These are phyloP conservation scores for Capsella bursapastoris DNA, from an alignment of 345 rosid genomes.

Conservation along the genomic window DNA sequence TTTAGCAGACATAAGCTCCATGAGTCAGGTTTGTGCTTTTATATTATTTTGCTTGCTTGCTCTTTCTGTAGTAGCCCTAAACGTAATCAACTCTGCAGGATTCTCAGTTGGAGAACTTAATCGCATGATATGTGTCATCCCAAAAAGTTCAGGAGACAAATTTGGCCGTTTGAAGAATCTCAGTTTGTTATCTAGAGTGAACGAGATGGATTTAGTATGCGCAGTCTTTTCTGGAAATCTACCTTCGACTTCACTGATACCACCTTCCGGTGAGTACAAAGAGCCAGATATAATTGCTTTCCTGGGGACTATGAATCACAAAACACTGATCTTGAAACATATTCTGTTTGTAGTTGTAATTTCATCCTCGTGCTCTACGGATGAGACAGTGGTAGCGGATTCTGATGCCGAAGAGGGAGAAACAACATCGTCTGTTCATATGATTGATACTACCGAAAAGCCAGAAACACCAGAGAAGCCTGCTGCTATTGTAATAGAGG, in stretches of 20 bases:
- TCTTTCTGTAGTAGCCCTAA: conserved; percentile 21
- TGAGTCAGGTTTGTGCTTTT: conserved; percentile 63
- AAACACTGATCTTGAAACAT: conserved; percentile 25
- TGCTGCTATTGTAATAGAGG: conserved; percentile 39
- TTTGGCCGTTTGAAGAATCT: conserved; percentile 54
- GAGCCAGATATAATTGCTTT: conserved; percentile 14
- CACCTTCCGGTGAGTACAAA: conserved; percentile 61
- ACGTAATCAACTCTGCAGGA: conserved; percentile 50
- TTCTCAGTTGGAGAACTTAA: conserved; percentile 51
- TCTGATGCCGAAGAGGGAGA: conserved; percentile 72
- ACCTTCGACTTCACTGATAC: conserved; percentile 56
- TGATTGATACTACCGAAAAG: conserved; percentile 38
- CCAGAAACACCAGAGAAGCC: conserved; percentile 45
- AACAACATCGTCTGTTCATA: conserved; percentile 49
- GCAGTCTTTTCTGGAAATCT: conserved; percentile 76
- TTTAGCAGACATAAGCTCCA: conserved; percentile 58
- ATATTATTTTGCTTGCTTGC: conserved; percentile 16
- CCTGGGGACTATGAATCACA: not conserved
- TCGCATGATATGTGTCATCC: conserved; percentile 57
- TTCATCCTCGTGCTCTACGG: conserved; percentile 94
- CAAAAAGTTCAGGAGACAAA: conserved; percentile 58
- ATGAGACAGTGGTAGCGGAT: conserved; percentile 94
- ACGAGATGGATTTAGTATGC: conserved; percentile 69
- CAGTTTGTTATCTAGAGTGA: conserved; percentile 59
- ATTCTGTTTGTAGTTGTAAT: conserved; percentile 60